Conservation (phyloP, 805 yeast genomes). For the Tetrapisispora namnaoensis region DNA sequence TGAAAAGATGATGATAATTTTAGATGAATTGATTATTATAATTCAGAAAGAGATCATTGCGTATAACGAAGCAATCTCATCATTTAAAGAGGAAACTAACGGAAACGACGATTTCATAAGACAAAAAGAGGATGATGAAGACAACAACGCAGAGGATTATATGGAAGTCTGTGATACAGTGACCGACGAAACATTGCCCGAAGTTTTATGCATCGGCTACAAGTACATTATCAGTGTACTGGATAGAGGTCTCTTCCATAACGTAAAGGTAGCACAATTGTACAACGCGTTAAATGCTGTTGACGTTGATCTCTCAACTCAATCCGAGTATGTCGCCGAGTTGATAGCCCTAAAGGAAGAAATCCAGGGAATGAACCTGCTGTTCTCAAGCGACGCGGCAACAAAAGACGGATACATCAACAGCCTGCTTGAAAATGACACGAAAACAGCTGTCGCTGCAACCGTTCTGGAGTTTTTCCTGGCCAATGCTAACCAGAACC, state of each 20-base stretch:
- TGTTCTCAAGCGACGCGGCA: background rate
- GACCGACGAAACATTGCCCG: conserved; percentile 17
- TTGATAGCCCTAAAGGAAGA: background rate
- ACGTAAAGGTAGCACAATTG: background rate
- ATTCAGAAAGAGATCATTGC: background rate
- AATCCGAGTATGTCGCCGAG: background rate
- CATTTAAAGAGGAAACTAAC: background rate
- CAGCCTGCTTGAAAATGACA: background rate
- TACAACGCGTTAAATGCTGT: background rate
- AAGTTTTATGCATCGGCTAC: conserved; percentile 9
- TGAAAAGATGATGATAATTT: background rate
- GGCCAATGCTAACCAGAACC: background rate
- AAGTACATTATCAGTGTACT: background rate
- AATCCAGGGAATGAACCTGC: background rate
- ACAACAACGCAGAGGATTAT: conserved; percentile 11
- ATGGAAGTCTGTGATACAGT: conserved; percentile 24
- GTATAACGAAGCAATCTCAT: background rate
- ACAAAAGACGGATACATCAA: background rate
- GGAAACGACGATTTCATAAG: background rate
- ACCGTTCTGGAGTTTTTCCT: too few species aligned
- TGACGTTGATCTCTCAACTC: background rate
- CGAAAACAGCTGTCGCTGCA: too few species aligned
- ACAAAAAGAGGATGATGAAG: conserved; percentile 3
- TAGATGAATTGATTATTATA: background rate
- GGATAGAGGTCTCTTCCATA: background rate